Conservation (phyloP, 2,329 filamentous ascomycete species). For the Diaporthe sp. region DNA sequence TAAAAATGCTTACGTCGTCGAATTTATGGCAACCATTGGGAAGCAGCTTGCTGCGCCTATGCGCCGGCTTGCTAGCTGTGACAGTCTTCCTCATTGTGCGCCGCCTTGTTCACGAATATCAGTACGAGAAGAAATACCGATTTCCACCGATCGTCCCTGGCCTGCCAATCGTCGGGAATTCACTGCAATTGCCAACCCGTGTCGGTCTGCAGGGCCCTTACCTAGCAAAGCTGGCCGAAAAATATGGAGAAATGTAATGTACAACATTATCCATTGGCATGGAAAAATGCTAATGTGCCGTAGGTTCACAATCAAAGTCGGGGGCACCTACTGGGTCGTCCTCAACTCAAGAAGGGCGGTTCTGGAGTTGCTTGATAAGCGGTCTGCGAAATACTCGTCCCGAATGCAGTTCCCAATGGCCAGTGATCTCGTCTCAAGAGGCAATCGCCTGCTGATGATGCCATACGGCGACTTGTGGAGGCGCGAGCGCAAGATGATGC, state of each 20-base stretch:
- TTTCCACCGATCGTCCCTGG: background rate
- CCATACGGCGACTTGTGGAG: slow-evolving; percentile 48
- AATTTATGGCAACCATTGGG: background rate
- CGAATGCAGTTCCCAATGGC: background rate
- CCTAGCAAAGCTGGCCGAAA: background rate
- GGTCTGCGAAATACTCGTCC: background rate
- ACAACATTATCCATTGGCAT: background rate
- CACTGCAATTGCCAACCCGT: background rate
- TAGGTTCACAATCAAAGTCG: background rate
- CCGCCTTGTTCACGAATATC: background rate
- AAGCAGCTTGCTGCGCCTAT: background rate
- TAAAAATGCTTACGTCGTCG: background rate
- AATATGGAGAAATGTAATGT: background rate
- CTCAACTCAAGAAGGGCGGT: background rate
- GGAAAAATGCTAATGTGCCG: background rate
- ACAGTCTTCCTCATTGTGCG: background rate
- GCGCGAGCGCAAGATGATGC: slow-evolving; percentile 48
- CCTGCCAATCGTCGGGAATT: background rate
- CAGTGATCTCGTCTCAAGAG: slow-evolving; percentile 44
- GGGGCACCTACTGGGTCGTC: background rate
- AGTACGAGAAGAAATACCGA: background rate
- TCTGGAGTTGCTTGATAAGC: background rate
- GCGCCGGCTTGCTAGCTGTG: background rate
- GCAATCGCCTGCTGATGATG: slow-evolving; percentile 47
- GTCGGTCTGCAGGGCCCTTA: background rate